Evolutionary conservation across 192 early-diverging fungal species (phyloP), one percentile per base, ranked within the genome.

Genomic region (Dispira parvispora): DNA sequence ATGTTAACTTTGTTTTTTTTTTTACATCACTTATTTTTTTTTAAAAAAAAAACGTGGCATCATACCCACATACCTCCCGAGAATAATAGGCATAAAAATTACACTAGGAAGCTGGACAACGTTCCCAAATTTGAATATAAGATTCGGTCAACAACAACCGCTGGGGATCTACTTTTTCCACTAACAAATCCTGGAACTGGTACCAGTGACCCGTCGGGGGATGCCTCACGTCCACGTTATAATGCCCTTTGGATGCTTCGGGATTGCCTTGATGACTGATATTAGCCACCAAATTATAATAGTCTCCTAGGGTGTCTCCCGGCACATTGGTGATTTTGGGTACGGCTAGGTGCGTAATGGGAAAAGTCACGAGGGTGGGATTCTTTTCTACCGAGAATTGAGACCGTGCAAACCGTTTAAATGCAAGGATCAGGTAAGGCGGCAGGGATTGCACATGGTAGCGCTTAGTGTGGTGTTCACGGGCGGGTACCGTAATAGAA

Each of bases 301-400:
- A 73, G n/a, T 75, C 69, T 21, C 66, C 63, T 8, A 78, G 43
- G 1, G 68, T 64, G 2, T 79, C 70, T 53, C 75, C 75, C 47
- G 83, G 70, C 52, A 79, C 72, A 18, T 28, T 9, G 21, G 38
- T 43, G 71, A 80, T n/a, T 26, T 89, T 83, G 12, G 81, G 66
- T 85, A 98, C 85, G 58, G 90, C 84, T 8, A 94, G 67, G 61
- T 86, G 85, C 55, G 84, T 87, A 47, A 95, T 86, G 1, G 92
- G 88, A 61, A 90, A 98, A 62, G 91, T 95, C 5, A 98, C 91
- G 64, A 98, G 94, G 0, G 96, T 98, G 0, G 89, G 89, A 68
- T 98, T 98, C 73, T 95, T 95, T 67, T 98, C 96, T 21, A 71
- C 67, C 0, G 79, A 71, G 72, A 87, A 90, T 52, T 82, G 87